Base-by-base conservation (phyloP, 805 yeast genomes). In the Pichia eremophila region DNA sequence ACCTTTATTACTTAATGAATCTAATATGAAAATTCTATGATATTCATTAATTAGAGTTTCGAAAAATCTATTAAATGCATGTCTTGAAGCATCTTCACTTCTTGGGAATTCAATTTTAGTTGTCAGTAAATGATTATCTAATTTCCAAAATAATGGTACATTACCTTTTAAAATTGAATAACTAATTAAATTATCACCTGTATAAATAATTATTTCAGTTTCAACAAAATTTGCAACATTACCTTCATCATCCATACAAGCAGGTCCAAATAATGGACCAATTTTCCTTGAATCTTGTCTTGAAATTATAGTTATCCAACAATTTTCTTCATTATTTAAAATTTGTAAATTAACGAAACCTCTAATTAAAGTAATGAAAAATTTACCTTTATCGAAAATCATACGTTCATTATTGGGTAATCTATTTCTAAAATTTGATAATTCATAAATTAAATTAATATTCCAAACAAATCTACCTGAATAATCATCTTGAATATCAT, bases 221-320 rank as follows among this genome's bases (percentile, higher is more conserved):
- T 78, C 82, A 22, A 70, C 74, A 54, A 66, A 76, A 54, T 77
- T 75, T 4, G 88, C 87, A 37, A 81, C 85, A 53, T 80, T 66
- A 0, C 85, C 58, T 39, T 73, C 73, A 51, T 78, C 82, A 56
- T 78, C 83, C 54, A 76, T 68, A 34, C 83, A 78, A 66, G 74
- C 73, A 31, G 77, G 77, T 1, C 83, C 83, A 57, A 76, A 77
- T 18, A 77, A 59, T 0, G 73, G 70, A 0, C 80, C 80, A 12
- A 46, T 51, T 51, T 72, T 73, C 31, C 58, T 57, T 49, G 79
- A 73, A 31, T 73, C 67, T 51, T 77, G 82, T 53, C 74, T 76
- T 3, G 79, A 69, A 11, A 77, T 72, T 11, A 77, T 64, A 0
- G 81, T 74, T 36, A 77, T 51, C 34, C 47, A 52, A 34, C 47